Evolutionary conservation across 2,329 filamentous ascomycete species (phyloP).

Genomic region (Aureobasidium leucospermi): DNA sequence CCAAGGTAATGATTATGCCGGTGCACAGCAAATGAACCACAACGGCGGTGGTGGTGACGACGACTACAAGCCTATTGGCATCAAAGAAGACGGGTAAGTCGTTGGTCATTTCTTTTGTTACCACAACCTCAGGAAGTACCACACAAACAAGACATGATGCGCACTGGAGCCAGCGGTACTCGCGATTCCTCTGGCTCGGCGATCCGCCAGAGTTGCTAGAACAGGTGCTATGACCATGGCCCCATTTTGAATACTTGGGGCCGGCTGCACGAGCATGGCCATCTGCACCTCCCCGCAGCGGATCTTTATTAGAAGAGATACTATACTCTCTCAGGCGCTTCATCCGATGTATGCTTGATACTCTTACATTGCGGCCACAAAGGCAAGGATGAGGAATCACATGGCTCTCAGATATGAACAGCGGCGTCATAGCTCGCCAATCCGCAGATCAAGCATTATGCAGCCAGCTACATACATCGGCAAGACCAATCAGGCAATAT

Average conservation of each 20-base stretch:
- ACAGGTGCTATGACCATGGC: not conserved
- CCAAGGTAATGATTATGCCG: slow-evolving; percentile 20
- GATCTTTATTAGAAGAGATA: not conserved
- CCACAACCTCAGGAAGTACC: not conserved
- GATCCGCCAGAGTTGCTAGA: not conserved
- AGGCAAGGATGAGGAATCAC: not conserved
- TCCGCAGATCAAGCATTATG: not conserved
- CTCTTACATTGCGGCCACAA: not conserved
- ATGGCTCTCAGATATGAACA: not conserved
- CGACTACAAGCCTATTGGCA: slow-evolving; percentile 52
- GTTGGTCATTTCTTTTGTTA: slow-evolving; percentile 23
- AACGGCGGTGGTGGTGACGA: slow-evolving; percentile 26
- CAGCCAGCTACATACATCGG: slow-evolving; percentile 10
- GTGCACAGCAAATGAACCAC: slow-evolving; percentile 19
- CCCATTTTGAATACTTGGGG: not conserved
- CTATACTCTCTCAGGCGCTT: not conserved
- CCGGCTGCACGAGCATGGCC: not conserved
- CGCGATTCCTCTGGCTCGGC: not conserved
- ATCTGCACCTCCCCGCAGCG: not conserved
- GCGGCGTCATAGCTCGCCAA: not conserved
- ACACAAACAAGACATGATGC: slow-evolving; percentile 9
- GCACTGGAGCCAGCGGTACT: not conserved
- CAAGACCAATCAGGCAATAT: slow-evolving; percentile 9
- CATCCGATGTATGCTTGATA: not conserved
- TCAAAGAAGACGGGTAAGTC: slow-evolving; percentile 89